These are phyloP conservation scores for Austroboletus novae-zelandiae DNA, from an alignment of 1,284 basidiomycete genomes.

Conservation along the genomic window DNA sequence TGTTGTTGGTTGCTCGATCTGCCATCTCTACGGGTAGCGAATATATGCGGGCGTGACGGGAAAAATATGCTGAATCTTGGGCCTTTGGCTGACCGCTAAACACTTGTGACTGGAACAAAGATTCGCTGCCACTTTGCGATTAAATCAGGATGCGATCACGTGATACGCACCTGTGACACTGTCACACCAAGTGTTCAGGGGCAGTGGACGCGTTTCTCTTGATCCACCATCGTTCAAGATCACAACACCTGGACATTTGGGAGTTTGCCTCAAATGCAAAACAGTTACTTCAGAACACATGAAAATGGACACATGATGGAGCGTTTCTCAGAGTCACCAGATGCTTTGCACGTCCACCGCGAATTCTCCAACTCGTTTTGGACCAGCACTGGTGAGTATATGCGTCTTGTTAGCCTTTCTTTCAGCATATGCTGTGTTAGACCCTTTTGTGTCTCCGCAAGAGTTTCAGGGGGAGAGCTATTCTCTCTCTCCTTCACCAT, in stretches of 20 bases:
- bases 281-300: not conserved
- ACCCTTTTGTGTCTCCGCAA: conserved; percentile 44
- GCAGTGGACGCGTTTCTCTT: conserved; percentile 3
- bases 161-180: not conserved
- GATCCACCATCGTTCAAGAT: conserved; percentile 13
- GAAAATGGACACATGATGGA: not conserved
- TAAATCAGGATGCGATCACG: not conserved
- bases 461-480: conserved; percentile 12
- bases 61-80: conserved; percentile 2
- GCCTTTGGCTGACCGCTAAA: not conserved
- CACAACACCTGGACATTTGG: conserved; percentile 2
- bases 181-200: not conserved
- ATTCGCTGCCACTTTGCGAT: conserved; percentile 5
- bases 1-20: conserved; percentile 36
- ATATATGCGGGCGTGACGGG: conserved; percentile 12
- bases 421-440: conserved; percentile 8
- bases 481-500: conserved; percentile 4
- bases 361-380: conserved; percentile 7
- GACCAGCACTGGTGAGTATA: conserved; percentile 48
- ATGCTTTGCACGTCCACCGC: conserved; percentile 4
- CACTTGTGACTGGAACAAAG: not conserved
- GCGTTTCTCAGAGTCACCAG: conserved; percentile 4
- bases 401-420: conserved; percentile 32
- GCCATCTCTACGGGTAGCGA: conserved; percentile 21
- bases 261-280: not conserved